Percentiles rank a stretch among this genome's conserved stretches.
Evolutionary conservation across 192 early-diverging fungal species (phyloP).

Genomic region (Entophlyctis luteolus): DNA sequence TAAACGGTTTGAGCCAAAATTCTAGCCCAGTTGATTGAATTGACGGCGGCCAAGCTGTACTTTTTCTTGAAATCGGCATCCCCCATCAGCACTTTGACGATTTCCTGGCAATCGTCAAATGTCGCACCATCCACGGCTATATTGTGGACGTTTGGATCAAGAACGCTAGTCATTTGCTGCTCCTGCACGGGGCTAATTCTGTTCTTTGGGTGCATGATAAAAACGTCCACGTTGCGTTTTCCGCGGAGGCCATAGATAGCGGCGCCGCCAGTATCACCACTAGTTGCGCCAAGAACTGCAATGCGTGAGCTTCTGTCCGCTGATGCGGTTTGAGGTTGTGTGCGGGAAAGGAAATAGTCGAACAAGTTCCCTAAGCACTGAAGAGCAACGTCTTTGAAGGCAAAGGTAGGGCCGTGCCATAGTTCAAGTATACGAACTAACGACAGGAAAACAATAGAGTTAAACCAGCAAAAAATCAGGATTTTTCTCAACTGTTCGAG

Average conservation of each 20-base stretch:
- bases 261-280: slow-evolving; percentile 96
- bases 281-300: slow-evolving; percentile 92
- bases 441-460: no score
- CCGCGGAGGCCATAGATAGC: slow-evolving; percentile 94
- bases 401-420: slow-evolving; percentile 96
- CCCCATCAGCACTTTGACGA: slow-evolving; percentile 86
- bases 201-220: slow-evolving; percentile 87
- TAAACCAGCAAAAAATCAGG: no score
- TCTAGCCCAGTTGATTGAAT: slow-evolving; percentile 99
- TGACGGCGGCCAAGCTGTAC: slow-evolving; percentile 87
- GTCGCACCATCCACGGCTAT: slow-evolving; percentile 82
- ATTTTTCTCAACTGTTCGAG: no score
- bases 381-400: slow-evolving; percentile 97
- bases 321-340: slow-evolving; percentile 7
- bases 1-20: slow-evolving; percentile 94
- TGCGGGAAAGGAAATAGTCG: slow-evolving; percentile 87
- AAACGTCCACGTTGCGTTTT: slow-evolving; percentile 88
- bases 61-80: slow-evolving; percentile 68
- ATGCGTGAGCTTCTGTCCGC: slow-evolving; percentile 26
- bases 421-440: slow-evolving; percentile 75
- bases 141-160: slow-evolving; percentile 90
- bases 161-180: slow-evolving; percentile 96
- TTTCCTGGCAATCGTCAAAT: slow-evolving; percentile 97
- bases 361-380: slow-evolving; percentile 97
- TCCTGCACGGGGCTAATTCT: slow-evolving; percentile 93